These are phyloP conservation scores for Cercospora nicotianae DNA, from an alignment of 2,329 filamentous ascomycete genomes.

Conservation along the genomic window DNA sequence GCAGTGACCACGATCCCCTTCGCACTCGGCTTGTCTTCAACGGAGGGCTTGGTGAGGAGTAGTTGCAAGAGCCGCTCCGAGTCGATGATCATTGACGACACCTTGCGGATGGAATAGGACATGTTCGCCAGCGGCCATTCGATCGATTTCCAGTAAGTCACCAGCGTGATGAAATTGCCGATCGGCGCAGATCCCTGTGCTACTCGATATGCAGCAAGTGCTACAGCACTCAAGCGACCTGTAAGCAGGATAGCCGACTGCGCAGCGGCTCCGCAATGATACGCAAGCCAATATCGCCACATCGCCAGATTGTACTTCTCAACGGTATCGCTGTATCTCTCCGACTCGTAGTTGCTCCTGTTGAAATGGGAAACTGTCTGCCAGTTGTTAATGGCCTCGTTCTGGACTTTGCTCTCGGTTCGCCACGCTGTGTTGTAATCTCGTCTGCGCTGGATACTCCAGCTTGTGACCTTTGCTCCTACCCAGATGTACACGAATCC, in stretches of 20 bases:
- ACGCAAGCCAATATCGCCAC: conserved; percentile 33
- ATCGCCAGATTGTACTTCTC: conserved; percentile 39
- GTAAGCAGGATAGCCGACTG: conserved; percentile 52
- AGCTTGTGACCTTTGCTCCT: conserved; percentile 47
- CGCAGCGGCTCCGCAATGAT: conserved; percentile 41
- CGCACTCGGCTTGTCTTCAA: conserved; percentile 52
- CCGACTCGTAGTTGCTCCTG: conserved; percentile 54
- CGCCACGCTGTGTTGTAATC: conserved; percentile 41
- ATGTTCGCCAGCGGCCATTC: conserved; percentile 53
- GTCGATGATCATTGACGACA: conserved; percentile 60
- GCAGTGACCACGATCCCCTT: conserved; percentile 46
- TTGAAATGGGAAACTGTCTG: conserved; percentile 62
- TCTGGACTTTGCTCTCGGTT: conserved; percentile 55
- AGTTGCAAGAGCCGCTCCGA: conserved; percentile 62
- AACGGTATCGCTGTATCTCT: conserved; percentile 49
- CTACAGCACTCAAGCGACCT: conserved; percentile 51
- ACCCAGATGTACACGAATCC: conserved; percentile 55
- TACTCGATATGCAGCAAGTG: conserved; percentile 58
- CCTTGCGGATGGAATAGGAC: conserved; percentile 50
- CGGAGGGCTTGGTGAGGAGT: conserved; percentile 58
- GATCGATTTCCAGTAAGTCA: conserved; percentile 61
- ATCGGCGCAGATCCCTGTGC: conserved; percentile 51
- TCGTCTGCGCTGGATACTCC: conserved; percentile 38
- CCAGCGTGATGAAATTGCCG: conserved; percentile 64
- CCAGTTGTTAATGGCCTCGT: conserved; percentile 62